Base-by-base conservation (phyloP, 2,329 filamentous ascomycete genomes). In the Zymoseptoria tritici region DNA sequence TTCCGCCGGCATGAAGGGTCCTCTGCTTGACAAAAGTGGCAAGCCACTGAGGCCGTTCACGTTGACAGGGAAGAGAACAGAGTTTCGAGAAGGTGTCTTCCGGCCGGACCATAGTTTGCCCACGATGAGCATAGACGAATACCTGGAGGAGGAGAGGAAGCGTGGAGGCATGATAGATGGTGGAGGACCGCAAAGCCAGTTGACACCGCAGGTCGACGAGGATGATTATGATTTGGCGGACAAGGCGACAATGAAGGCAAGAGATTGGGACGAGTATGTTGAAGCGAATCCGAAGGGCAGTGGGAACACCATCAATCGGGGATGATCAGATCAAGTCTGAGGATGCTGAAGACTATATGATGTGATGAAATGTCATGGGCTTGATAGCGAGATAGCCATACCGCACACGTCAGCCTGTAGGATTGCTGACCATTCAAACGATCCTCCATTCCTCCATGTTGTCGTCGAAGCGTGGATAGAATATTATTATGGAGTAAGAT, bases 91-190 rank as follows among this genome's bases (percentile, higher is more conserved):
- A 60, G 88, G 88, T 2, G 93, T 99, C 0, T 99, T 99, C 75
- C 83, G 90, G 58, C 85, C 91, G 0, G 91, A 94, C 7, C 94
- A 99, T 73, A 97, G 90, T 75, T 78, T 99, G 60, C 94, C 94
- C 0, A 97, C 94, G 2, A 97, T 99, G 94, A 90, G 85, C 1
- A 97, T 99, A 62, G 94, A 99, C 68, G 94, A 99, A 77, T 99
- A 97, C 71, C 80, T 99, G 16, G 94, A 95, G 56, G 93, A 97
- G 75, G 94, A 97, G 78, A 83, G 83, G 70, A 83, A 84, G 66
- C 81, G 89, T 63, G 94, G 94, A 16, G 90, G 90, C 20, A 92
- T 99, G 60, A 90, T 97, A 58, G 89, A 97, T 71, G 94, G 92
- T 42, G 91, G 91, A 29, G 92, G 92, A 19, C 89, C 89, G 68